Conservation (phyloP, 176 grass and related monocot species). For the Cocos nucifera region DNA sequence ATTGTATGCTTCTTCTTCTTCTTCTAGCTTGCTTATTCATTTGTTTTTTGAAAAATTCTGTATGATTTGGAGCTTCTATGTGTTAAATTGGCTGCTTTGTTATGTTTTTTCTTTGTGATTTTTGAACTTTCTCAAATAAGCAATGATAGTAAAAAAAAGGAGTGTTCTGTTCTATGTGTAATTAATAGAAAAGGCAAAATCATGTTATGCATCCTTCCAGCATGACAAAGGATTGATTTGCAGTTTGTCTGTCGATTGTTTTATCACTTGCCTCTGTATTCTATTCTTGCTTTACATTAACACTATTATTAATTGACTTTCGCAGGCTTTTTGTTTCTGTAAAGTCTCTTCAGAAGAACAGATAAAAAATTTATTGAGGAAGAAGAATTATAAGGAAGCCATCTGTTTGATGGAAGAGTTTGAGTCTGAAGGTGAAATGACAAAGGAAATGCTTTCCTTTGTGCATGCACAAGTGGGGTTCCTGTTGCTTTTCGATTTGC, state of each 20-base stretch:
- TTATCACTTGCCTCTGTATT: neutral
- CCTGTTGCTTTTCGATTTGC: slow-evolving; percentile 84
- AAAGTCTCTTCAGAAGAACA: slow-evolving; percentile 78
- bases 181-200: too few species aligned
- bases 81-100: too few species aligned
- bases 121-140: too few species aligned
- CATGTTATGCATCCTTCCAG: too few species aligned
- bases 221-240: too few species aligned
- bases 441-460: slow-evolving; percentile 73
- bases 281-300: slow-evolving; percentile 5
- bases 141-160: too few species aligned
- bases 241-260: neutral
- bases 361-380: slow-evolving; percentile 70
- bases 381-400: slow-evolving; percentile 63
- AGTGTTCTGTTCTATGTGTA: too few species aligned
- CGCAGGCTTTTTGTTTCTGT: slow-evolving; percentile 65
- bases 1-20: too few species aligned
- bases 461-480: slow-evolving; percentile 93
- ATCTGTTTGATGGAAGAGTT: slow-evolving; percentile 70
- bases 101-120: too few species aligned
- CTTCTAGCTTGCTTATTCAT: too few species aligned
- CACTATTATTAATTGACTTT: slow-evolving; percentile 21
- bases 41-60: too few species aligned
- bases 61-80: too few species aligned
- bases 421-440: slow-evolving; percentile 74